These are phyloP conservation scores for Abortiporus biennis DNA, from an alignment of 1,284 basidiomycete genomes.

Conservation along the genomic window DNA sequence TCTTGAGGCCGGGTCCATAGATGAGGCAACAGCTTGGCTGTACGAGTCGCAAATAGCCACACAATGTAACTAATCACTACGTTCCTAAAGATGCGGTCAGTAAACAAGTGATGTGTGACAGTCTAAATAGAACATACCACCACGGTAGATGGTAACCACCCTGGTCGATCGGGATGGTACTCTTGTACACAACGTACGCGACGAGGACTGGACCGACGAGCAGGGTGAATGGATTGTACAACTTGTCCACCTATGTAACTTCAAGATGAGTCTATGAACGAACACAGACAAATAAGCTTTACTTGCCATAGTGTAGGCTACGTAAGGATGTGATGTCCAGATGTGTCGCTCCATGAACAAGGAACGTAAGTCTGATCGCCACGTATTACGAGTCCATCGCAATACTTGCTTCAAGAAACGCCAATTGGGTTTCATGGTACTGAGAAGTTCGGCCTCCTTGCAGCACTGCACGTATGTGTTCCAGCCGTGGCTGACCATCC, in stretches of 20 bases:
- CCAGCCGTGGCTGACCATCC: conserved; percentile 95
- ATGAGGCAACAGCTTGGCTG: conserved; percentile 84
- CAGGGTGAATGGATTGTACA: conserved; percentile 87
- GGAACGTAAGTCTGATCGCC: conserved; percentile 83
- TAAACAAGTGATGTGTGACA: not conserved
- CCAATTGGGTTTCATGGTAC: conserved; percentile 96
- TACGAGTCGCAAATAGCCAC: conserved; percentile 80
- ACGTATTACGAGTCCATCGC: conserved; percentile 90
- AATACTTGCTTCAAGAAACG: conserved; percentile 89
- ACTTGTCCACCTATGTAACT: conserved; percentile 67
- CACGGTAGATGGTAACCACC: conserved; percentile 88
- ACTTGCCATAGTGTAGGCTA: conserved; percentile 83
- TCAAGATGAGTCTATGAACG: not conserved
- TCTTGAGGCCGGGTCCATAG: conserved; percentile 82
- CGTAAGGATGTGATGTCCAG: conserved; percentile 87
- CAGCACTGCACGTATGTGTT: conserved; percentile 89
- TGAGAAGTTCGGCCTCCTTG: conserved; percentile 83
- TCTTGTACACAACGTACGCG: conserved; percentile 71
- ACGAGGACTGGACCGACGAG: conserved; percentile 80
- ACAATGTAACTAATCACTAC: conserved; percentile 70
- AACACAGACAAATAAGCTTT: conserved; percentile 2
- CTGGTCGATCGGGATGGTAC: conserved; percentile 56
- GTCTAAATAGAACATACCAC: conserved; percentile 52
- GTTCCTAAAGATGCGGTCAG: conserved; percentile 45
- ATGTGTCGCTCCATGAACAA: conserved; percentile 85